Evolutionary conservation across 768 basidiomycete species (phyloP), one percentile per base, ranked within the genome.

Genomic region (Trametes gibbosa): DNA sequence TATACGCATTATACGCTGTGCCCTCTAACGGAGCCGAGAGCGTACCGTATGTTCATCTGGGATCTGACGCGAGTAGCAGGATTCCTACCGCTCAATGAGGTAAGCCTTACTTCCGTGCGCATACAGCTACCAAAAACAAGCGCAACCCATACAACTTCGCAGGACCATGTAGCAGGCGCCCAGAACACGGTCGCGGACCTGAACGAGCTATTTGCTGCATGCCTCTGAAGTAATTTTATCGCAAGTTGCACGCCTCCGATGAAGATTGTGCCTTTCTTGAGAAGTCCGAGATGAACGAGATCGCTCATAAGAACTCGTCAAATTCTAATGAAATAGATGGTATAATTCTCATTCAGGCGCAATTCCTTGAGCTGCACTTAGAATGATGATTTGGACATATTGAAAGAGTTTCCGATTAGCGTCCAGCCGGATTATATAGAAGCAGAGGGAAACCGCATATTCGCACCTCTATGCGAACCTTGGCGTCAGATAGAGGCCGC

Each of bases 171-270:
- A n/a, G n/a, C n/a, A n/a, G n/a, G 34, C 7, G 14, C 34, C 7
- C 34, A 35, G 34, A 35, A 35, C 34, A 35, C 7, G 34, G 17
- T n/a, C 29, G 12, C 10, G 7, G 34, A 52, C 35, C 74, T 56
- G 37, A 66, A 68, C 5, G 72, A 73, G 43, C 71, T 69, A 17
- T 68, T 67, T 3, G 64, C 60, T 1, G 69, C 66, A 14, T 66
- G 60, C 40, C 68, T 68, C 16, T 71, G 65, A 23, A 73, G 63
- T 35, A 70, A 64, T 13, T 74, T 72, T 1, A 45, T 37, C 19
- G 66, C 65, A 8, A 64, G 61, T n/a, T 64, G 50, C 10, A 59
- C 41, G 1, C 65, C 67, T 42, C 70, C 67, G 8, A 73, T 48
- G n/a, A 70, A 32, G 17, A 71, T 32, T 6, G 70, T 50, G 12